Evolutionary conservation across 2,329 filamentous ascomycete species (phyloP).

Genomic region (Sphaerulina musiva): DNA sequence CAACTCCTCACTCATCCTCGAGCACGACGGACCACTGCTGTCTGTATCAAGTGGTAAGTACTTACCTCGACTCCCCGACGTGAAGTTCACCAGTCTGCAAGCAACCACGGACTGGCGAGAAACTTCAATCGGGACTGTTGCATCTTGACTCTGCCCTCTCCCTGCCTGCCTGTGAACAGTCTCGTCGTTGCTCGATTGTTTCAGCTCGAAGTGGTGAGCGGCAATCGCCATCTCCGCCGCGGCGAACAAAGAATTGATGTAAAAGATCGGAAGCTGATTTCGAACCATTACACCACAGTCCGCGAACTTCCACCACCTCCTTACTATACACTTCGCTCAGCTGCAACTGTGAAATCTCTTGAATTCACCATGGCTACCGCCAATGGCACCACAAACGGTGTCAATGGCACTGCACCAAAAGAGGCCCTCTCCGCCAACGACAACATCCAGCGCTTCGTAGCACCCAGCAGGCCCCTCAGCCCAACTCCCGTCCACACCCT

Average conservation of each 20-base stretch:
- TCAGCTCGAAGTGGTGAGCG: neutral
- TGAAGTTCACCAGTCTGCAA: too few species aligned
- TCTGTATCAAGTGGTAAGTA: too few species aligned
- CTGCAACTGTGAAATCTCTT: conserved; percentile 17
- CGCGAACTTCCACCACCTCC: neutral
- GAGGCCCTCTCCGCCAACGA: conserved; percentile 71
- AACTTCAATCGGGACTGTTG: too few species aligned
- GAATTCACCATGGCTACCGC: conserved; percentile 38
- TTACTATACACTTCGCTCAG: too few species aligned
- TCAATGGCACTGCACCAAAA: conserved; percentile 28
- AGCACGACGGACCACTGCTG: too few species aligned
- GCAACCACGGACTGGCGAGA: too few species aligned
- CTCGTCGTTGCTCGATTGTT: neutral
- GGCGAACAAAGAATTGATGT: neutral
- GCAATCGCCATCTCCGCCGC: neutral
- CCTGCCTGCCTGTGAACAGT: neutral
- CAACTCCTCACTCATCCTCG: too few species aligned
- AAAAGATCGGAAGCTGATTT: neutral
- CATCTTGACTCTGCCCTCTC: too few species aligned
- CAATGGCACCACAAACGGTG: conserved; percentile 28
- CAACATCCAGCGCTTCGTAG: conserved; percentile 94
- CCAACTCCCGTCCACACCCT: conserved; percentile 82
- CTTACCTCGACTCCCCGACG: too few species aligned
- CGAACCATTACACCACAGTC: neutral
- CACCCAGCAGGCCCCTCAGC: conserved; percentile 85